These are phyloP conservation scores for Hamigera avellanea DNA, from an alignment of 495 filamentous ascomycete genomes.

Conservation along the genomic window DNA sequence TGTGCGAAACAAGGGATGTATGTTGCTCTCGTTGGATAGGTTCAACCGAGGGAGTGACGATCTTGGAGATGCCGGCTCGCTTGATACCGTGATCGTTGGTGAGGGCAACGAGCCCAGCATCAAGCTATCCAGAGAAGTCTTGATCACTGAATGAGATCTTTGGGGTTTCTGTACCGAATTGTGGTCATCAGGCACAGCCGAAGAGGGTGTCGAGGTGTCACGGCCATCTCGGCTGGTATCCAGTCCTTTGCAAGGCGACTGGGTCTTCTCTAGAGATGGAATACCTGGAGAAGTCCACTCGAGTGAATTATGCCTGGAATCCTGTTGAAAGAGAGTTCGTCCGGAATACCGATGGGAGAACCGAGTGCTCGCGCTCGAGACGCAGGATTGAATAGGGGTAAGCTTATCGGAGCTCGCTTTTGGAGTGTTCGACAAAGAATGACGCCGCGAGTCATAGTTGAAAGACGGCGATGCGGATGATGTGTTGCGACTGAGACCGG, in stretches of 20 bases:
- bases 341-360: constrained; percentile 26
- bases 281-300: constrained; percentile 12
- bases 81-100: constrained; percentile 1
- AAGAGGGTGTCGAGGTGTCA: too few species aligned
- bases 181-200: constrained; percentile 2
- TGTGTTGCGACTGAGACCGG: constrained; percentile 8
- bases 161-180: constrained; percentile 3
- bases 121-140: constrained; percentile 18
- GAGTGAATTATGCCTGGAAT: constrained; percentile 16
- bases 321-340: constrained; percentile 19
- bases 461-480: constrained; percentile 5
- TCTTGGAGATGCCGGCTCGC: background rate
- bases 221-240: too few species aligned
- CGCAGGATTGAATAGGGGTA: constrained; percentile 3
- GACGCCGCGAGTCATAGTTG: constrained; percentile 5
- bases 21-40: constrained; percentile 51
- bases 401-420: constrained; percentile 5
- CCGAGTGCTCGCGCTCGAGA: constrained; percentile 17
- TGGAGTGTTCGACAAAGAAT: constrained; percentile 3
- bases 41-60: constrained; percentile 6
- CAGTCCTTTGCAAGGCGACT: too few species aligned
- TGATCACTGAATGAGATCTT: constrained; percentile 8
- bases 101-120: constrained; percentile 12
- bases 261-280: constrained; percentile 4
- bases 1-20: constrained; percentile 76